These are phyloP conservation scores for Trematosphaeria pertusa DNA, from an alignment of 2,329 filamentous ascomycete species.

Conservation along the genomic window DNA sequence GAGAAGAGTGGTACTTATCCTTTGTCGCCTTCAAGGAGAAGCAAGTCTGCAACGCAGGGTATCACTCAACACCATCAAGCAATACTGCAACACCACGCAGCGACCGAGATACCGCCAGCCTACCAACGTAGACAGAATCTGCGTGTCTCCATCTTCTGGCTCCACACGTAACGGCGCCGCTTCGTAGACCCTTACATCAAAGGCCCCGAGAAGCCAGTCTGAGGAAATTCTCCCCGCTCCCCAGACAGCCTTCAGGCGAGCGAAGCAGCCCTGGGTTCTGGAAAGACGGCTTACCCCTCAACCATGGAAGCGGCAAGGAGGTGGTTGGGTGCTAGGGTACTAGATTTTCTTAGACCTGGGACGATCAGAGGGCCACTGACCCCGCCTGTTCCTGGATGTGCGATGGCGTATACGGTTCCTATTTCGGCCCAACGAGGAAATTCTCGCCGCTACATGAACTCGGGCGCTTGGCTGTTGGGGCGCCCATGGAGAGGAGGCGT, in stretches of 20 bases:
- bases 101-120: constrained; percentile 29
- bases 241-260: constrained; percentile 7
- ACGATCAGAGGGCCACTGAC: too few relatives aligned
- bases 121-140: constrained; percentile 22
- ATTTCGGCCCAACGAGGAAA: constrained; percentile 26
- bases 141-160: constrained; percentile 22
- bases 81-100: constrained; percentile 8
- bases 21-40: constrained; percentile 12
- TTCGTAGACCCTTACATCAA: not conserved
- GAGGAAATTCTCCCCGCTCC: constrained; percentile 40
- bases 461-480: too few relatives aligned
- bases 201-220: constrained; percentile 13
- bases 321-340: constrained; percentile 30
- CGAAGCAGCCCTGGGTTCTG: constrained; percentile 26
- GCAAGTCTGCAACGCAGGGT: constrained; percentile 6
- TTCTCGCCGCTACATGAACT: constrained; percentile 33
- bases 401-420: constrained; percentile 18
- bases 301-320: constrained; percentile 13
- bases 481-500: constrained; percentile 11
- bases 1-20: constrained; percentile 30
- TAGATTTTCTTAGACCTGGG: constrained; percentile 21
- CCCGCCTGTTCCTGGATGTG: constrained; percentile 13
- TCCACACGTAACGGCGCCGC: constrained; percentile 16
- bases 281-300: constrained; percentile 22
- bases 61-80: constrained; percentile 14